These are phyloP conservation scores for Plasmodium gallinaceum DNA, from an alignment of 169 alveolate genomes.

Conservation along the genomic window DNA sequence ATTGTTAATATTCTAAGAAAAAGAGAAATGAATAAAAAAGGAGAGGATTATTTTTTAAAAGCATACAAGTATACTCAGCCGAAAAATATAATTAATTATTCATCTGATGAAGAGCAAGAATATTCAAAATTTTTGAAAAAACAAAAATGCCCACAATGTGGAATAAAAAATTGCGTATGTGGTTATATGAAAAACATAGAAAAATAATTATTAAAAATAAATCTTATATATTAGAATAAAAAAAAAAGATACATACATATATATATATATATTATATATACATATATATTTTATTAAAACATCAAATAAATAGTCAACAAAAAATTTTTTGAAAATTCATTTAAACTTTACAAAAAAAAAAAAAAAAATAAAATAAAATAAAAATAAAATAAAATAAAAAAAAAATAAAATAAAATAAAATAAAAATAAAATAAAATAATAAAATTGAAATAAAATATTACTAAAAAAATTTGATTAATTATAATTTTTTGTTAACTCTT, in stretches of 20 bases:
- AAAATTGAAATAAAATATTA: neutral
- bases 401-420: no score
- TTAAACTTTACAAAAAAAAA: conserved; percentile 6
- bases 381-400: neutral
- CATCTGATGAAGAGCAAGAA: conserved; percentile 38
- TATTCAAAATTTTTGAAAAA: conserved; percentile 39
- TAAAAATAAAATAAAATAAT: no score
- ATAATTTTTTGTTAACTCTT: no score
- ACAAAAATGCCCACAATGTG: conserved; percentile 69
- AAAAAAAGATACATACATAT: neutral
- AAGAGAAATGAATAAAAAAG: conserved; percentile 40
- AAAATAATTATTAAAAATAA: neutral
- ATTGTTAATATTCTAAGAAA: conserved; percentile 31
- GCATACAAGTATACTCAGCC: conserved; percentile 65
- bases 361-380: conserved; percentile 1
- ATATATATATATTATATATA: neutral
- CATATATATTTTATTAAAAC: neutral
- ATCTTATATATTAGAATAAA: neutral
- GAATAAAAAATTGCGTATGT: conserved; percentile 63
- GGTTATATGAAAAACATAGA: conserved; percentile 42
- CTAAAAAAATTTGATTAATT: neutral
- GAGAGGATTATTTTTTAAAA: conserved; percentile 46
- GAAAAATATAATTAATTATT: conserved; percentile 44
- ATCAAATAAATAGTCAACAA: neutral
- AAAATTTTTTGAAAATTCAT: neutral